A percentile compares a stretch with the other conserved stretches of the same genome.
Conservation (phyloP, 2,329 filamentous ascomycete genomes). For the Colletotrichum incanum region DNA sequence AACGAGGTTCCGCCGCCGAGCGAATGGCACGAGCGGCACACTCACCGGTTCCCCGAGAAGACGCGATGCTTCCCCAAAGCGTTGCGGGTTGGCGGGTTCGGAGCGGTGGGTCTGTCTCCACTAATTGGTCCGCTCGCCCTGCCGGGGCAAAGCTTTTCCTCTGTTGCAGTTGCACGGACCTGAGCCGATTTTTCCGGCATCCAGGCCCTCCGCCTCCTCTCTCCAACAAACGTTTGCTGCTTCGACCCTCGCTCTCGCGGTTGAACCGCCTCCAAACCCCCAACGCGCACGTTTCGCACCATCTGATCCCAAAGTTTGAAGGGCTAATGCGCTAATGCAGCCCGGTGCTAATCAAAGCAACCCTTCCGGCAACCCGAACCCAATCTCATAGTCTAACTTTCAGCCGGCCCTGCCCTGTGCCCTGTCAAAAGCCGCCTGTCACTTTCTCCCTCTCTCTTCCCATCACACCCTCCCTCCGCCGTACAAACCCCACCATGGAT, state of each 20-base stretch:
- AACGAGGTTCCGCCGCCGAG: neutral
- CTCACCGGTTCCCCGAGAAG: neutral
- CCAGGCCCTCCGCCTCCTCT: neutral
- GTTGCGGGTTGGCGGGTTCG: constrained; percentile 2
- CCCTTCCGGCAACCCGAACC: constrained; percentile 10
- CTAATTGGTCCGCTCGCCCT: neutral
- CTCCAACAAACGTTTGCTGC: neutral
- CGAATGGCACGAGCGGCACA: constrained; percentile 4
- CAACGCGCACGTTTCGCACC: constrained; percentile 12
- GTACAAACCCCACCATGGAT: constrained; percentile 29
- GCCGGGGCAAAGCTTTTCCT: constrained; percentile 12
- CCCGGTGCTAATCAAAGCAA: constrained; percentile 3
- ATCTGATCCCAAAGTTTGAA: constrained; percentile 4
- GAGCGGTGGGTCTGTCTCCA: neutral
- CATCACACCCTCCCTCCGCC: neutral
- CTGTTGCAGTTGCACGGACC: constrained; percentile 14
- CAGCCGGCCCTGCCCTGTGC: neutral
- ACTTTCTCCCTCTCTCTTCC: neutral
- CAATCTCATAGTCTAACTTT: neutral
- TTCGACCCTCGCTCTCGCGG: constrained; percentile 1
- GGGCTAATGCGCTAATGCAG: constrained; percentile 1
- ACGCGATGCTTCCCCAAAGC: neutral
- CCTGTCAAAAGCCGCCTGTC: constrained; percentile 10
- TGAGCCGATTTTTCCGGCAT: neutral
- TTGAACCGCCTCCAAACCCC: neutral